Evolutionary conservation across 139 green algal species (phyloP).

Genomic region (Diplosphaera chodatii): DNA sequence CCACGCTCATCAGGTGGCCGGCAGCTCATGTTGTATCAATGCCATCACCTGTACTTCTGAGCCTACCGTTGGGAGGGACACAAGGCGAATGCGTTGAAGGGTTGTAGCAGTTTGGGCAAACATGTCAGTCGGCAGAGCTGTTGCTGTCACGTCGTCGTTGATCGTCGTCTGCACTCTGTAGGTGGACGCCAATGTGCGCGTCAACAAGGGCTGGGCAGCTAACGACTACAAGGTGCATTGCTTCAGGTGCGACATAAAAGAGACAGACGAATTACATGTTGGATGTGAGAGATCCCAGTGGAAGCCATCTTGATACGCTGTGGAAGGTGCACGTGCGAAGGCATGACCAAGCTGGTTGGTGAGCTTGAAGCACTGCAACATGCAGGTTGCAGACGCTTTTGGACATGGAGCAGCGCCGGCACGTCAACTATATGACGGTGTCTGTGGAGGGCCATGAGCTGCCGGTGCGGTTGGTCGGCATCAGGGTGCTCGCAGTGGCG

Average conservation of each 20-base stretch:
- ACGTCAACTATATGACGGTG: background rate
- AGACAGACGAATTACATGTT: background rate
- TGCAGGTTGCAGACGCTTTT: background rate
- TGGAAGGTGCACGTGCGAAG: too few species aligned
- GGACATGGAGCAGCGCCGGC: background rate
- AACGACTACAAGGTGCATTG: background rate
- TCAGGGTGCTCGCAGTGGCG: too few species aligned
- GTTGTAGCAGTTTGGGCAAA: too few species aligned
- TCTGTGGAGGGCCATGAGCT: background rate
- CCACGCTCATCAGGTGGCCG: background rate
- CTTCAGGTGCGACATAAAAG: background rate
- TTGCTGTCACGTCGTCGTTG: too few species aligned
- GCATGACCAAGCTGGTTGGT: too few species aligned
- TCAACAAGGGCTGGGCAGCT: background rate
- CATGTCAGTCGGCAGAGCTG: background rate
- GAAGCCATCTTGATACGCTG: too few species aligned
- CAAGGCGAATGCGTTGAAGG: too few species aligned
- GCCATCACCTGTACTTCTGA: too few species aligned
- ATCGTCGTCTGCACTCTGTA: background rate
- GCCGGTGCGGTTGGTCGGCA: background rate
- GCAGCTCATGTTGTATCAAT: background rate
- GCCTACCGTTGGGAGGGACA: too few species aligned
- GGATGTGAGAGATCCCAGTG: too few species aligned
- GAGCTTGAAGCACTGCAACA: too few species aligned
- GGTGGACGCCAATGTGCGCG: background rate